Evolutionary conservation across 2,329 filamentous ascomycete genomes (phyloP), one percentile per base, ranked within the genome.

Genomic region (Microdochium bolleyi): DNA sequence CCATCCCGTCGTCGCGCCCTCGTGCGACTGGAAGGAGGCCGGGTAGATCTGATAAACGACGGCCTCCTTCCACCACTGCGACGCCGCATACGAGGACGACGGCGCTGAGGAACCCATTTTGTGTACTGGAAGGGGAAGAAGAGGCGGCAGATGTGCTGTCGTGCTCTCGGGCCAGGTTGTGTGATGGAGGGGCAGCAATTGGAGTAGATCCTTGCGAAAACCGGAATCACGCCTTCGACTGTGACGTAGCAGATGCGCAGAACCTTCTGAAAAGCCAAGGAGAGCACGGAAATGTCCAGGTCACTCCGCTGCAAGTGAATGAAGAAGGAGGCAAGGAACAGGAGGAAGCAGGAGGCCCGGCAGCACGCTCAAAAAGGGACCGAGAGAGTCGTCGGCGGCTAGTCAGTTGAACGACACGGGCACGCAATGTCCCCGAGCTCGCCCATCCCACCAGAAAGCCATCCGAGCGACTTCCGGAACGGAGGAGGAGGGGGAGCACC

Each of bases 1-100:
- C 58, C 81, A 72, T 51, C 84, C 81, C 55, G 62, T 58, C 10
- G 54, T 60, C 59, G 82, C 77, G 37, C 74, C 74, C 53, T 83
- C 80, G 56, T 74, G 75, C 61, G 80, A 77, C 52, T 76, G 75
- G 63, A 79, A 83, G 0, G 77, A 80, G 0, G 79, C 73, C 1
- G 80, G 80, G 65, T 81, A 83, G 58, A 83, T 78, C 58, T 83
- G 79, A 60, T 83, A 83, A 52, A 83, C 71, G 3, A 77, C 71
- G 49, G 70, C 73, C 59, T 82, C 75, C 63, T 81, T 82, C 79
- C 79, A 82, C 78, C 79, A 82, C 52, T 62, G 25, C 1, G 58
- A 52, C 25, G 51, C 48, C 3, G 53, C 52, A 48, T 50, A 55
- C 14, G 51, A 54, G 32, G 38, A 48, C 16, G 48, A 3, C 24